phyloP scores from a whole-genome alignment of 2,329 filamentous ascomycete species.

The Botrytis tulipae region DNA sequence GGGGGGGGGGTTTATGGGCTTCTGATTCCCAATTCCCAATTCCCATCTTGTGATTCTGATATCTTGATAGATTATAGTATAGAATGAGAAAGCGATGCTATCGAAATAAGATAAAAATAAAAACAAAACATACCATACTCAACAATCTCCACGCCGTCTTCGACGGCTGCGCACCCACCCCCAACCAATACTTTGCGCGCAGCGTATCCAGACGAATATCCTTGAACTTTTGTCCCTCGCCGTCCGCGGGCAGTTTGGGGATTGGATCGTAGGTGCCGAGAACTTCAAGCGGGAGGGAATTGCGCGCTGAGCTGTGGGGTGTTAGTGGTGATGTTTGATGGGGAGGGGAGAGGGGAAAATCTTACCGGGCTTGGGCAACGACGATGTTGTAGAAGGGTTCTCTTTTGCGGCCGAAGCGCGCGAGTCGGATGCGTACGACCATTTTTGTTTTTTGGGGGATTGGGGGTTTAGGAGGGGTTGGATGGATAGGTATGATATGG shows the following conservation, averaged over 20 bases:
- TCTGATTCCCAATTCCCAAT: too few relatives aligned
- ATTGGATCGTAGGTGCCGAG: constrained; percentile 72
- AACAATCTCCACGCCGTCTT: constrained; percentile 86
- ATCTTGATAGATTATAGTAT: too few relatives aligned
- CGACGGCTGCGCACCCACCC: constrained; percentile 91
- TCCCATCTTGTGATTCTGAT: too few relatives aligned
- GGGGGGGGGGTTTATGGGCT: neutral
- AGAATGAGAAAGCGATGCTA: too few relatives aligned
- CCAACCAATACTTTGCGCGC: constrained; percentile 91
- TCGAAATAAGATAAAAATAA: neutral
- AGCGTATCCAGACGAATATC: constrained; percentile 83
- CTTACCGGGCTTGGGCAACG: constrained; percentile 84
- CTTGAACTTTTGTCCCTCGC: constrained; percentile 73
- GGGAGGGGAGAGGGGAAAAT: neutral
- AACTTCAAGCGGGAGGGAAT: constrained; percentile 89
- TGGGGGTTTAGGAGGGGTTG: too few relatives aligned
- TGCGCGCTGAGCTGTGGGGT: constrained; percentile 69
- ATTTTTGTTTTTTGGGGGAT: constrained; percentile 47
- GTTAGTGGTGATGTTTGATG: neutral
- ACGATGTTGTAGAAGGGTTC: constrained; percentile 97
- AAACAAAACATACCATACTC: constrained; percentile 60
- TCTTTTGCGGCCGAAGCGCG: constrained; percentile 87
- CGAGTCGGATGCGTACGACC: constrained; percentile 91
- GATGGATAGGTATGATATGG: too few relatives aligned
- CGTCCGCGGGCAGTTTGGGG: constrained; percentile 59